These are phyloP conservation scores for Talaromyces sp. DNA, from an alignment of 2,329 filamentous ascomycete species.

Conservation along the genomic window DNA sequence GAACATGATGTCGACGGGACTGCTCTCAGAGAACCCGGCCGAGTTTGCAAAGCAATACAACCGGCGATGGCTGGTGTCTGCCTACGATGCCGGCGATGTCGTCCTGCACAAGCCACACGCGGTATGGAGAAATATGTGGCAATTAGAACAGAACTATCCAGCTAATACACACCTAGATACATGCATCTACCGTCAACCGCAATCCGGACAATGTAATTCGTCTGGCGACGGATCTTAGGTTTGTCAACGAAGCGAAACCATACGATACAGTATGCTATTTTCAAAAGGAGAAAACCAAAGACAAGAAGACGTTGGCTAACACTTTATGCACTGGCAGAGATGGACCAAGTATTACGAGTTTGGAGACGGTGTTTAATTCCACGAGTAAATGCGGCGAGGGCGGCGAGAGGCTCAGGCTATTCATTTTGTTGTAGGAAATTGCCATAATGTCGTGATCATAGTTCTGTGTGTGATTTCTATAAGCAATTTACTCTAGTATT, in stretches of 20 bases:
- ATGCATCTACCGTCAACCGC: conserved; percentile 52
- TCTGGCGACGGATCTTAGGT: conserved; percentile 52
- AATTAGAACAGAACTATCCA: not conserved
- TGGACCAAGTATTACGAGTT: conserved; percentile 6
- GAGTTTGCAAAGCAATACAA: conserved; percentile 39
- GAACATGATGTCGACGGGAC: conserved; percentile 54
- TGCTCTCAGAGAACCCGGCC: conserved; percentile 47
- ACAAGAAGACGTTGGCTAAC: not conserved
- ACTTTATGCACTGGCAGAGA: not conserved
- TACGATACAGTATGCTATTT: conserved; percentile 40
- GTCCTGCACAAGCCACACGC: conserved; percentile 37
- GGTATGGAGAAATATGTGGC: conserved; percentile 15
- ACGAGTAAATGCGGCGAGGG: not conserved
- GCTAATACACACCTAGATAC: conserved; percentile 38
- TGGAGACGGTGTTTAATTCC: conserved; percentile 4
- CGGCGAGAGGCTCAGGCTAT: not conserved
- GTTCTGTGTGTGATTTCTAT: not conserved
- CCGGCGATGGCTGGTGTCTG: conserved; percentile 46
- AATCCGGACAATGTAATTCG: conserved; percentile 48
- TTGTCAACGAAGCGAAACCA: conserved; percentile 46
- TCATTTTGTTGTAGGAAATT: not conserved
- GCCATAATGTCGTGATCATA: not conserved
- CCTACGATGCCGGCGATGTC: conserved; percentile 50
- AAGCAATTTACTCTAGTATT: too few relatives aligned
- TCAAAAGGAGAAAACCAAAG: too few relatives aligned